Evolutionary conservation across 805 yeast genomes (phyloP), one percentile per base, ranked within the genome.

Genomic region (Zygoascus tannicola): DNA sequence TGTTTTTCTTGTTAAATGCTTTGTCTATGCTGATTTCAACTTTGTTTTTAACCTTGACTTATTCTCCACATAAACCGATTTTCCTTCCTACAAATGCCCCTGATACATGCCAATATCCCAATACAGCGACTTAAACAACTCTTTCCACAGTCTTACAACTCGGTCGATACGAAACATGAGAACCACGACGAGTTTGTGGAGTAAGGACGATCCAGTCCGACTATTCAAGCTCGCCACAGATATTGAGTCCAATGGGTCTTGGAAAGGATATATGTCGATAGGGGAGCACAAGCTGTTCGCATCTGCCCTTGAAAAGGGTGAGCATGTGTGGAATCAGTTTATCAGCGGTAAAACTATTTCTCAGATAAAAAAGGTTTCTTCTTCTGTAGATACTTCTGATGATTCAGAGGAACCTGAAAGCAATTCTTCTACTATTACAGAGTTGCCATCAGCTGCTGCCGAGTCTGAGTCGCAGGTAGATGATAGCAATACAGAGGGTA

Each of bases 211-310:
- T 43, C 45, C 50, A 7, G 45, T 20, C 14, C 46, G 50, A 18
- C 44, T 53, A 41, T 40, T 45, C 33, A 39, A 41, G 39, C 39
- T 57, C 26, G 62, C 62, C 7, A 41, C 43, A 18, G 55, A 55
- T 30, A 56, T 57, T 21, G 57, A 57, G 23, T 41, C 47, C 22
- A 53, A 56, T 16, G 62, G 51, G 23, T 41, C 50, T 18, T 64
- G 66, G 66, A 48, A 56, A 35, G 62, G 68, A 34, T 66, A 61
- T 41, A 52, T 68, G 32, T 53, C 63, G 16, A 53, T 56, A 5
- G 59, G 55, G 32, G 72, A 68, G 46, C 69, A 67, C 43, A 56
- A 55, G 23, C 43, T 66, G 20, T 63, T 65, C 38, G 52, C 50
- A 34, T 46, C 49, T 23, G 68, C 63, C 1, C 41, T 66, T 35